These are phyloP conservation scores for Corniculantispora saksenae DNA, from an alignment of 2,329 filamentous ascomycete species.

Conservation along the genomic window DNA sequence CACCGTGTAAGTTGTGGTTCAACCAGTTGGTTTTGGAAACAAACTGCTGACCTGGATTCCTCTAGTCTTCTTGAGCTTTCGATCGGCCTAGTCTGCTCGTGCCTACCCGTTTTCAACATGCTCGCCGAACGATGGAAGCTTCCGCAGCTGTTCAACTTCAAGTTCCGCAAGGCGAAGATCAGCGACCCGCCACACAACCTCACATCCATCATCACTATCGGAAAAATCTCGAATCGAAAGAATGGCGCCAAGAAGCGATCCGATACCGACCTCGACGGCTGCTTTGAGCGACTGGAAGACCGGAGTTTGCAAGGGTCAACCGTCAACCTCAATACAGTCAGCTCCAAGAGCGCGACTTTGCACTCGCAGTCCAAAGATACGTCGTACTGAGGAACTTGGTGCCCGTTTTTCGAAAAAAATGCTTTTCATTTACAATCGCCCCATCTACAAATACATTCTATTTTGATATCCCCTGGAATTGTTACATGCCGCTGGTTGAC, in stretches of 20 bases:
- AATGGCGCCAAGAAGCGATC: background rate
- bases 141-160: background rate
- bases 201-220: conserved; percentile 1
- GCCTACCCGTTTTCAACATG: conserved; percentile 23
- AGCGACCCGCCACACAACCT: background rate
- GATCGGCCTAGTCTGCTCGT: conserved; percentile 24
- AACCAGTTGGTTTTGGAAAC: background rate
- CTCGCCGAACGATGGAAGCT: conserved; percentile 19
- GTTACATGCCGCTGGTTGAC: background rate
- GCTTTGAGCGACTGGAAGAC: conserved; percentile 7
- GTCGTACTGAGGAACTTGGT: background rate
- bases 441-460: background rate
- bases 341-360: background rate
- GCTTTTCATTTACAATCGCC: too few species aligned
- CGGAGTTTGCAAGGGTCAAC: conserved; percentile 5
- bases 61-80: conserved; percentile 23
- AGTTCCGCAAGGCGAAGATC: background rate
- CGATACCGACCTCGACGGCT: conserved; percentile 3
- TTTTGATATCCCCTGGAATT: background rate
- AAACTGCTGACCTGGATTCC: background rate
- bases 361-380: background rate
- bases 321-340: background rate
- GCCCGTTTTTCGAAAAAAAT: background rate
- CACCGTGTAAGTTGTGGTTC: background rate
- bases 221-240: conserved; percentile 4